Base-by-base conservation (phyloP, 1,284 basidiomycete species). In the Earliella scabrosa region DNA sequence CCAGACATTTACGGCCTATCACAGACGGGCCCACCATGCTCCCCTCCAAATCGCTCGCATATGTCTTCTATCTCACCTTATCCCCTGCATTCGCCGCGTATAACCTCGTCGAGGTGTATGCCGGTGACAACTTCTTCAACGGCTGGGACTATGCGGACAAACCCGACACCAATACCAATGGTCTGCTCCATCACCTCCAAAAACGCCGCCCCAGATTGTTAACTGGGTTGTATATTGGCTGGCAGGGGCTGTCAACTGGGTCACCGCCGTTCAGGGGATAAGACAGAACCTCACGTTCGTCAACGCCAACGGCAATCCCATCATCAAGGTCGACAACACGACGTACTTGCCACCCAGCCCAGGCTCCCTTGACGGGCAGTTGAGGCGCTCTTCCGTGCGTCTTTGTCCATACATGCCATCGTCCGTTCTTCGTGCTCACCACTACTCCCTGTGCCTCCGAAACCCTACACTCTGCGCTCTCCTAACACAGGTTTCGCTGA, bases 271-370 rank as follows among this genome's bases (percentile, higher is more conserved):
- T 67, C 72, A 18, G 74, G 77, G 50, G 83, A 83, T 13, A 71
- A 71, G 21, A 61, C 67, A 27, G 72, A 66, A 74, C 2, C 73
- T 87, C n/a, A 81, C 82, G 13, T 84, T 81, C 59, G 69, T 85
- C 54, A 82, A 82, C 58, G 58, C 46, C 52, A 74, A 74, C 2
- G 77, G 82, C 13, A 77, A 81, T 58, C 80, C 78, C 8, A 80
- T 88, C 63, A 84, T 91, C 66, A 80, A 80, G 64, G 83, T 90
- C n/a, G 88, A 90, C 71, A 87, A 89, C 64, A 82, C 80, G 21
- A 75, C 34, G 20, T 38, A 48, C 24, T 23, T 48, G 11, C 46
- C 46, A 14, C 32, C 21, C 35, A 24, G 20, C 20, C 20, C 82
- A 14, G 18, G 18, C 4, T 77, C 66, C 10, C 81, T 87, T n/a